Evolutionary conservation across 169 alveolate genomes (phyloP), one percentile per base, ranked within the genome.

Genomic region (Plasmodium fragile): DNA sequence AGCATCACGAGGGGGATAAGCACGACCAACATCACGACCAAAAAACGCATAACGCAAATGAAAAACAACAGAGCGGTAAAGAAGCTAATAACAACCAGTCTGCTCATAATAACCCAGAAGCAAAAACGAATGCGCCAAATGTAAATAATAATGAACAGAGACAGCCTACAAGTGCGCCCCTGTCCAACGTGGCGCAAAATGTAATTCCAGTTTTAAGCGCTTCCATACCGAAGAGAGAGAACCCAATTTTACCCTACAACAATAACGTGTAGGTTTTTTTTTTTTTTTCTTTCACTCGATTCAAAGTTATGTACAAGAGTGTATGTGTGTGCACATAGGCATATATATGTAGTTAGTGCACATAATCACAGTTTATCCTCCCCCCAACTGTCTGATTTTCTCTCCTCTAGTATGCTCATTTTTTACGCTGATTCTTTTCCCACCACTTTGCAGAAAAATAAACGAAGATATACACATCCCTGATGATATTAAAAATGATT

Each of bases 381-480:
- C 77, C 39, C 36, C 55, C 55, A 34, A 22, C 36, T n/a, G 25
- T 30, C 8, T 39, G n/a, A 25, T 78, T 55, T 59, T 16, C 32
- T 45, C 72, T 45, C 55, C 25, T 83, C 11, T 83, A 43, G 13
- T 30, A 1, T 22, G 52, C 59, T 82, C 36, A 39, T 36, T 69
- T 82, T 18, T 41, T 41, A 28, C n/a, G 28, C 25, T 55, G 22
- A 18, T 13, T 0, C 32, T 41, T 36, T 41, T 65, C 25, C 81
- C 55, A 36, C 36, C 59, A 65, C 45, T n/a, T 65, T 55, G 18
- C 81, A 89, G 94, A 18, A 89, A 49, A 28, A 59, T 79, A 78
- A 78, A 79, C 53, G 89, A 89, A 78, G 59, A 89, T 43, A 77
- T 89, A 89, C 69, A 36, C 34, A 89, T 89, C 32, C 94, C 94